Evolutionary conservation across 225 moss, liverwort and hornwort species (phyloP).

Genomic region (Polytrichum commune): DNA sequence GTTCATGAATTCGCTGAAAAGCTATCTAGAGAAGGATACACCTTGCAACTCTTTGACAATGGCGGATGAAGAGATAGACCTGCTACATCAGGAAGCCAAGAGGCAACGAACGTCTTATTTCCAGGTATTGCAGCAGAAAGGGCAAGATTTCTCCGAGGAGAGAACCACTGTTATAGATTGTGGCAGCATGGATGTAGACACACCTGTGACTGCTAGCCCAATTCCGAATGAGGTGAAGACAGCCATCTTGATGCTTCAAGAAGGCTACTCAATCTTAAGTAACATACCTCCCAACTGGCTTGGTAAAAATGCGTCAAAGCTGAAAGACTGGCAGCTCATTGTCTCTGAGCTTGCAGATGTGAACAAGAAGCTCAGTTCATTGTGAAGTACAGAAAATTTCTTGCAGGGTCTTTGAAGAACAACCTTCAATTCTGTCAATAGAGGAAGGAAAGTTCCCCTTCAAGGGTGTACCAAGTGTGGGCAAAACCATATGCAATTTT

Average conservation of each 20-base stretch:
- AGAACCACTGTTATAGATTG: slow-evolving; percentile 46
- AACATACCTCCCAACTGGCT: slow-evolving; percentile 45
- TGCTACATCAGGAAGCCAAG: slow-evolving; percentile 58
- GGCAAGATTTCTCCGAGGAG: slow-evolving; percentile 38
- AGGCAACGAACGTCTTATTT: slow-evolving; percentile 45
- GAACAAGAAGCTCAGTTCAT: slow-evolving; percentile 40
- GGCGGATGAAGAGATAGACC: slow-evolving; percentile 48
- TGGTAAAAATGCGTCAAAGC: slow-evolving; percentile 31
- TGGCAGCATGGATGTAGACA: slow-evolving; percentile 41
- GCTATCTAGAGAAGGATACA: slow-evolving; percentile 65
- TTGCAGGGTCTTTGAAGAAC: neutral
- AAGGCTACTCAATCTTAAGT: slow-evolving; percentile 41
- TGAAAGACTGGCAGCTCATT: slow-evolving; percentile 41
- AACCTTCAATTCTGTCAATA: slow-evolving; percentile 1
- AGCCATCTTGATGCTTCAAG: slow-evolving; percentile 58
- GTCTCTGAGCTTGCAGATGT: slow-evolving; percentile 47
- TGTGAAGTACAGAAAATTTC: slow-evolving; percentile 12
- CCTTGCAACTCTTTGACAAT: slow-evolving; percentile 35
- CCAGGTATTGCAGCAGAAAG: slow-evolving; percentile 39
- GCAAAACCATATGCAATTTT: too few relatives aligned
- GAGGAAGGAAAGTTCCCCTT: neutral
- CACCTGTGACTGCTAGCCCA: slow-evolving; percentile 13
- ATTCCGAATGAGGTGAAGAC: slow-evolving; percentile 49
- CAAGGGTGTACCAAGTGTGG: too few relatives aligned
- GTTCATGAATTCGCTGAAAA: slow-evolving; percentile 64